Evolutionary conservation across 2,329 filamentous ascomycete genomes (phyloP), one percentile per base, ranked within the genome.

Genomic region (Zalaria obscura): DNA sequence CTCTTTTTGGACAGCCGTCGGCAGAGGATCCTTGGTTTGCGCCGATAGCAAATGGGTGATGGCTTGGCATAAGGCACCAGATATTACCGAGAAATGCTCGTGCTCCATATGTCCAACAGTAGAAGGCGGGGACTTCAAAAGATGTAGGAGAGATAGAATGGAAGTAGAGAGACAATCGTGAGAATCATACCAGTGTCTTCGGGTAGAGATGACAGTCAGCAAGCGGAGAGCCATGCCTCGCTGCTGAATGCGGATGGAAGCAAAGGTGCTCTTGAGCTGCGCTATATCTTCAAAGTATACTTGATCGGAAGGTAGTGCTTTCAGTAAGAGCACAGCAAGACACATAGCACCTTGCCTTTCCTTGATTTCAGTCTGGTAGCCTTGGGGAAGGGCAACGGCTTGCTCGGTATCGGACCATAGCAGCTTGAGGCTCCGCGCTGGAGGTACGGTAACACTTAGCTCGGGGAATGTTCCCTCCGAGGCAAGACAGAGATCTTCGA

Each of bases 361-460:
- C 9, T 41, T 41, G 31, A 31, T 32, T n/a, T 29, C n/a, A 7
- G 41, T n/a, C 38, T 67, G 65, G 33, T 58, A 55, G 25, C 59
- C 58, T 32, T 62, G 56, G 7, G 64, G 62, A 11, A 67, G 46
- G 4, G 63, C 62, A 42, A 67, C 56, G 7, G 58, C 52, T 28
- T 59, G 53, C 33, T 64, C 57, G 36, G 60, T 58, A 26, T 62
- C 54, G 7, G 52, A 58, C 56, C 53, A 66, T 32, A 62, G 56
- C 36, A 50, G 58, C 42, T 46, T 57, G 18, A 61, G 59, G 43
- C 55, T 59, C 36, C 56, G 56, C 10, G 59, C 59, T 31, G 64
- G 57, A 18, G 18, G 18, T 18, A 18, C 18, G 18, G 18, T 18
- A 18, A 18, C 18, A 18, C 18, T 18, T 18, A 18, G 18, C 18